Conservation (phyloP, 2,329 filamentous ascomycete species). For the Aspergillus persii region DNA sequence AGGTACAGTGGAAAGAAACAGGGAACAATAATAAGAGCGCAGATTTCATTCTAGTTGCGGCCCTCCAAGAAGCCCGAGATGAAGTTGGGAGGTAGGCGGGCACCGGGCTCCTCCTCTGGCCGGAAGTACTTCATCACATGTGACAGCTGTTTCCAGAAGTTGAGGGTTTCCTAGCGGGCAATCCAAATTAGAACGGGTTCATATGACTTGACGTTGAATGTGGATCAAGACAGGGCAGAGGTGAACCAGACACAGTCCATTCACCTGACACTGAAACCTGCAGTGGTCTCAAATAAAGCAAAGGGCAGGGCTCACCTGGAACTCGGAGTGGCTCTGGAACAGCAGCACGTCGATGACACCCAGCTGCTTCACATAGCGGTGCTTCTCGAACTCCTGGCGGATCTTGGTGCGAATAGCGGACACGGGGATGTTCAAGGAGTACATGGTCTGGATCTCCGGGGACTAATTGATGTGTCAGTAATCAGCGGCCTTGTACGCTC, state of each 20-base stretch:
- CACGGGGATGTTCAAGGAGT: conserved; percentile 85
- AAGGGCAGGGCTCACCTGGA: conserved; percentile 64
- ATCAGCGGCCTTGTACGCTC: background rate
- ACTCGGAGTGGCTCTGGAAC: conserved; percentile 88
- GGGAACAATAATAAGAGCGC: conserved; percentile 14
- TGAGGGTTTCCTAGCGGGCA: conserved; percentile 78
- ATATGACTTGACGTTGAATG: background rate
- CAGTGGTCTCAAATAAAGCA: background rate
- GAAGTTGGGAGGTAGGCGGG: conserved; percentile 80
- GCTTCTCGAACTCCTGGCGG: conserved; percentile 92
- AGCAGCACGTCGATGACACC: conserved; percentile 84
- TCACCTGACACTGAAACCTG: background rate
- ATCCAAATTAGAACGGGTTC: background rate
- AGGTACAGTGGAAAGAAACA: conserved; percentile 20
- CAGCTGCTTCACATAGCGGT: conserved; percentile 89
- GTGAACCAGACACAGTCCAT: no score
- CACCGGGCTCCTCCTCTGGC: conserved; percentile 74
- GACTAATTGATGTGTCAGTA: conserved; percentile 57
- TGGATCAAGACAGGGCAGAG: no score
- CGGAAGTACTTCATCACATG: conserved; percentile 98
- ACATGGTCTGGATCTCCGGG: conserved; percentile 96
- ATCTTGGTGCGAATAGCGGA: conserved; percentile 88
- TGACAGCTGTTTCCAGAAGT: conserved; percentile 97
- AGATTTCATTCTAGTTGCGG: conserved; percentile 43
- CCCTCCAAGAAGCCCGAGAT: conserved; percentile 95